These are phyloP conservation scores for Penicillium ochrochloron DNA, from an alignment of 495 filamentous ascomycete genomes.

Conservation along the genomic window DNA sequence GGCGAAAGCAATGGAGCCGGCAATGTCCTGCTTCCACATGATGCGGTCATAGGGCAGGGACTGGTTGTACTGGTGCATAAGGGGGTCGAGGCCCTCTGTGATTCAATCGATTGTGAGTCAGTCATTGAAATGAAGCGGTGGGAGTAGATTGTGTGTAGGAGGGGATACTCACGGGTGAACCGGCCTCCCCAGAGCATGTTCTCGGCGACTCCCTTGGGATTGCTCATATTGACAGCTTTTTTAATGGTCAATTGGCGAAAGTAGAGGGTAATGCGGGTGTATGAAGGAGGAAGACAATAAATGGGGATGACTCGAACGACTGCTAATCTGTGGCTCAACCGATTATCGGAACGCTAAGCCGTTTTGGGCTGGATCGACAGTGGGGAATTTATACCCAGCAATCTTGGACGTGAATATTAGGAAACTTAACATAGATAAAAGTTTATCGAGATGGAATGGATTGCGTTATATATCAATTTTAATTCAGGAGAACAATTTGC, in stretches of 20 bases:
- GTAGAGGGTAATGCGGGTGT: not conserved
- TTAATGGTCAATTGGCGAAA: constrained; percentile 6
- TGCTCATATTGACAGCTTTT: constrained; percentile 43
- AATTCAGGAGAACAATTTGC: not conserved
- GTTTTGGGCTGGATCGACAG: constrained; percentile 10
- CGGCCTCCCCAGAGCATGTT: constrained; percentile 84
- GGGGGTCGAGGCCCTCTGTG: constrained; percentile 76
- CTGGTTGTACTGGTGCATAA: constrained; percentile 90
- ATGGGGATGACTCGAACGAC: constrained; percentile 10
- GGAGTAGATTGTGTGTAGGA: constrained; percentile 11
- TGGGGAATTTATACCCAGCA: not conserved
- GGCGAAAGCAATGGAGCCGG: constrained; percentile 83
- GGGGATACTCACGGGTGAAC: constrained; percentile 65
- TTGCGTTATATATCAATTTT: not conserved
- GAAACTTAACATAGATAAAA: not conserved
- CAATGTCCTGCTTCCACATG: constrained; percentile 81
- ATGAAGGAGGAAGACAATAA: constrained; percentile 7
- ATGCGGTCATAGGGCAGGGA: constrained; percentile 83
- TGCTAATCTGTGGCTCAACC: constrained; percentile 17
- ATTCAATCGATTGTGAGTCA: constrained; percentile 32
- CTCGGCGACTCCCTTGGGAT: constrained; percentile 48
- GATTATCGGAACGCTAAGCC: constrained; percentile 33
- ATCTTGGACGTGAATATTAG: not conserved
- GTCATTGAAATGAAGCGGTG: constrained; percentile 16
- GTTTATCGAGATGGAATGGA: not conserved